phyloP scores from a whole-genome alignment of 192 early-diverging fungal species.

The Coemansia sp. region DNA sequence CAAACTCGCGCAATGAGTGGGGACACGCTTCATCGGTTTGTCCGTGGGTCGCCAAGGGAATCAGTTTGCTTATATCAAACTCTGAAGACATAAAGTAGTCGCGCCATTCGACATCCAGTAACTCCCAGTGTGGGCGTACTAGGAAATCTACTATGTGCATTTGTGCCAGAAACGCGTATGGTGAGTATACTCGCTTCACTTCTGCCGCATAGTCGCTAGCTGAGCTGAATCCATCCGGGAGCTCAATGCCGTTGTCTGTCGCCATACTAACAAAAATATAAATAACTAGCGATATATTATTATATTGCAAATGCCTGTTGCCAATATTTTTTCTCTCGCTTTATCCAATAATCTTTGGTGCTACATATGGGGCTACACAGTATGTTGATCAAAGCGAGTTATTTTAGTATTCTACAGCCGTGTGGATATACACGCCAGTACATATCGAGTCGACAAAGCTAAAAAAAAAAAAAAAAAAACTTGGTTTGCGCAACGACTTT shows the following conservation, averaged over 20 bases:
- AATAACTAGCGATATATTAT: background rate
- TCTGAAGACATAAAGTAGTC: slow-evolving; percentile 23
- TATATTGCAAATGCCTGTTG: background rate
- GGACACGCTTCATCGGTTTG: slow-evolving; percentile 18
- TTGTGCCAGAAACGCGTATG: slow-evolving; percentile 30
- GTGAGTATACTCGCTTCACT: slow-evolving; percentile 15
- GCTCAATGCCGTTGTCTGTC: slow-evolving; percentile 17
- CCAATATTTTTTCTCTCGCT: background rate
- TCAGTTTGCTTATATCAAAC: slow-evolving; percentile 25
- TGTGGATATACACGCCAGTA: no score
- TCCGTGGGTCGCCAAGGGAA: slow-evolving; percentile 37
- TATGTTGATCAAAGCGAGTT: background rate
- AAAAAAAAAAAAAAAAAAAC: no score
- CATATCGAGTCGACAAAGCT: no score
- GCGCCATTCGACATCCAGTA: slow-evolving; percentile 44
- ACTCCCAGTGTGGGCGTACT: slow-evolving; percentile 33
- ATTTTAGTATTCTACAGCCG: no score
- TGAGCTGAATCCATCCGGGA: slow-evolving; percentile 32
- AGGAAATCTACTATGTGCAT: slow-evolving; percentile 55
- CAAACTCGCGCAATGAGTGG: slow-evolving; percentile 32
- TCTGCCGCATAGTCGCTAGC: slow-evolving; percentile 33
- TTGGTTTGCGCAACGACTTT: no score
- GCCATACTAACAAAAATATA: background rate
- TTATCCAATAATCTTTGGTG: background rate
- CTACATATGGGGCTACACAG: background rate